Conservation (phyloP, 75 land plant genomes). For the Pinus albicaulis region DNA sequence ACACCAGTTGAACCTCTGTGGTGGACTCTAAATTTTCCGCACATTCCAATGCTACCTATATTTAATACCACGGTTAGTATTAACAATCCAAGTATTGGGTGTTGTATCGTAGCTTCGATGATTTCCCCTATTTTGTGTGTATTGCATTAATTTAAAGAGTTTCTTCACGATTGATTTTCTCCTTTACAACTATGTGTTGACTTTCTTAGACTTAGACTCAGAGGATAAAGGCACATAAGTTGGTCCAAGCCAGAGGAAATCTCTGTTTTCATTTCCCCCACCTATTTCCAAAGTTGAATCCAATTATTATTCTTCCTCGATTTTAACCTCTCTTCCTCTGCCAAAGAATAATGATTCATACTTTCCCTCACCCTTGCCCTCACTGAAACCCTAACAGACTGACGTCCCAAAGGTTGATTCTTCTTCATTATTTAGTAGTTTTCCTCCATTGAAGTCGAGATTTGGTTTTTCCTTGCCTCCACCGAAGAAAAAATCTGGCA, state of each 20-base stretch:
- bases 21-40: too few species aligned
- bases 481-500: conserved; percentile 10
- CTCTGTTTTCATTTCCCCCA: not conserved
- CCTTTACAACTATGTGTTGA: conserved; percentile 77
- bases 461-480: not conserved
- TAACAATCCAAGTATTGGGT: too few species aligned
- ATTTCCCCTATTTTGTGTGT: too few species aligned
- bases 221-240: not conserved
- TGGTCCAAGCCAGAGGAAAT: not conserved
- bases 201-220: conserved; percentile 51
- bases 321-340: conserved; percentile 48
- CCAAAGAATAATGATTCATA: conserved; percentile 23
- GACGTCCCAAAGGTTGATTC: conserved; percentile 27
- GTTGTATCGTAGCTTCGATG: too few species aligned
- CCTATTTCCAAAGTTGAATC: conserved; percentile 7
- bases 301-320: conserved; percentile 20
- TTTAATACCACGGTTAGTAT: too few species aligned
- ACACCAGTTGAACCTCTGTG: too few species aligned
- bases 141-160: too few species aligned
- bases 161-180: conserved; percentile 63
- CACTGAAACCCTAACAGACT: conserved; percentile 21
- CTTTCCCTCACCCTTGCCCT: not conserved
- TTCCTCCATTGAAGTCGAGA: not conserved
- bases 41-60: too few species aligned
- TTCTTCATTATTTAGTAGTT: conserved; percentile 5